Conservation (phyloP, 495 filamentous ascomycete species). For the Hyaloscypha hepaticicola region DNA sequence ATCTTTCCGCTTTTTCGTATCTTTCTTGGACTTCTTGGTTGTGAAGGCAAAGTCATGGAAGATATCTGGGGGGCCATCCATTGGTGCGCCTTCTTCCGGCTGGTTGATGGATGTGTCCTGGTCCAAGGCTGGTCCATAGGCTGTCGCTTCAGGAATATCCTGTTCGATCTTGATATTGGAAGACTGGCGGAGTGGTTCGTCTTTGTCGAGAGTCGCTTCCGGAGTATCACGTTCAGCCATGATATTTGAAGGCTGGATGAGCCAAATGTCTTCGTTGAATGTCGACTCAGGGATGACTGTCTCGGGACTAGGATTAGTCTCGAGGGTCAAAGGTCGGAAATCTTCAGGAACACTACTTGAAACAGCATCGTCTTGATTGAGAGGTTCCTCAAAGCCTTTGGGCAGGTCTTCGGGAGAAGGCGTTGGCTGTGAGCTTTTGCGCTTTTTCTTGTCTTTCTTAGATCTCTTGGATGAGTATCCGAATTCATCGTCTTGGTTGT, state of each 20-base stretch:
- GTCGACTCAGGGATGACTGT: neutral
- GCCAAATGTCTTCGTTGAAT: too few species aligned
- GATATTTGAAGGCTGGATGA: neutral
- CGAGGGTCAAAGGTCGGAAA: too few species aligned
- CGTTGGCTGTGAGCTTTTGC: conserved; percentile 3
- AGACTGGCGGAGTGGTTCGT: neutral
- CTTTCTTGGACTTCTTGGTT: conserved; percentile 32
- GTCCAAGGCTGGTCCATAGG: neutral
- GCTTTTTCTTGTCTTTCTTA: conserved; percentile 35
- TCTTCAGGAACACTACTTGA: neutral
- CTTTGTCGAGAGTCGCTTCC: neutral
- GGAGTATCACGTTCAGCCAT: neutral
- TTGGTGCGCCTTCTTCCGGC: conserved; percentile 6
- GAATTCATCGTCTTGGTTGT: conserved; percentile 3
- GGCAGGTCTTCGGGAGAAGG: conserved; percentile 12
- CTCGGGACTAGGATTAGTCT: neutral
- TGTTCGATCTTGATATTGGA: neutral
- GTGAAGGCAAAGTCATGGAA: conserved; percentile 28
- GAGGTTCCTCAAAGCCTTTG: neutral
- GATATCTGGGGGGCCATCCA: neutral
- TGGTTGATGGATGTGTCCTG: neutral
- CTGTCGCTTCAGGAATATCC: neutral
- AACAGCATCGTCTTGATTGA: neutral
- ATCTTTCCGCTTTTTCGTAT: conserved; percentile 28
- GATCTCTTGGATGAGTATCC: conserved; percentile 24